Percentiles rank a stretch among this genome's conserved stretches.
Evolutionary conservation across 345 rosid species (phyloP).

Genomic region (Salix koriyanagi): DNA sequence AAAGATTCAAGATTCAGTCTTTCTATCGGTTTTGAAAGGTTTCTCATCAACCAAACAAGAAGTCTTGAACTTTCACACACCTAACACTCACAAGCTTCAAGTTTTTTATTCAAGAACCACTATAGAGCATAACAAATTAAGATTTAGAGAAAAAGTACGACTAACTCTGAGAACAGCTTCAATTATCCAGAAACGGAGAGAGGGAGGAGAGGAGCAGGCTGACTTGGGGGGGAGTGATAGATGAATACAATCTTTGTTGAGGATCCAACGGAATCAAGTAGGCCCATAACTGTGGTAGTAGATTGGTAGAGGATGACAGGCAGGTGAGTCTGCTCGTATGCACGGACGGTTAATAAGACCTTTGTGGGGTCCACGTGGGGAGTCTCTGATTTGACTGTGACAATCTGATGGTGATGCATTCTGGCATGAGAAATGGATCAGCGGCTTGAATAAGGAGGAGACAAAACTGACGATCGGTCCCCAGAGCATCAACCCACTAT

Average conservation of each 20-base stretch:
- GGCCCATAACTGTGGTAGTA: background rate
- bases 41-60: slow-evolving; percentile 2
- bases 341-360: background rate
- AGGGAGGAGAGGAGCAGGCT: background rate
- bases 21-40: background rate
- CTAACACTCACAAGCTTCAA: background rate
- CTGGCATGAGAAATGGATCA: background rate
- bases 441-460: background rate
- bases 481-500: background rate
- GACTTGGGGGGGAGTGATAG: background rate
- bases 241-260: background rate
- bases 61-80: background rate
- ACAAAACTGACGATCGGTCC: background rate
- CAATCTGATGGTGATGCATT: background rate
- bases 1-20: background rate
- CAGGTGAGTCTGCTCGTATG: background rate
- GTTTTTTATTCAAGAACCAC: background rate
- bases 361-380: background rate
- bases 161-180: background rate
- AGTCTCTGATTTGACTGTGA: background rate
- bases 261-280: background rate
- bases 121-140: background rate
- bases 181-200: background rate
- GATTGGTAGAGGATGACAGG: background rate
- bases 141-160: background rate